These are phyloP conservation scores for Albatrellus sp. DNA, from an alignment of 1,284 basidiomycete species.

Conservation along the genomic window DNA sequence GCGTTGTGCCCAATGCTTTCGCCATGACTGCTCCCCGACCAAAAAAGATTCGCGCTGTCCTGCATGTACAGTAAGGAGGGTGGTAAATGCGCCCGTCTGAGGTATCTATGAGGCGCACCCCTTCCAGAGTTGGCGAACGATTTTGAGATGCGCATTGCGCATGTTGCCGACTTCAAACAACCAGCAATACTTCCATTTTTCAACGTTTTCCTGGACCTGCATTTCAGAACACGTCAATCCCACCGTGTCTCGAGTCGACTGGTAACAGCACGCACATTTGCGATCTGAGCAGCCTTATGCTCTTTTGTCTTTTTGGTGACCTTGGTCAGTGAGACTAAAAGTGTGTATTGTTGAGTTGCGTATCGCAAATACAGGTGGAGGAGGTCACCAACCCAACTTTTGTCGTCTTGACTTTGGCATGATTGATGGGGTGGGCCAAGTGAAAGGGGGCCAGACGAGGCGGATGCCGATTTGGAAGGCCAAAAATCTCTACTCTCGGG, in stretches of 20 bases:
- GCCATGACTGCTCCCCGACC: constrained; percentile 91
- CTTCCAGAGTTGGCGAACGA: constrained; percentile 89
- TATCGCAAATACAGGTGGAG: background rate
- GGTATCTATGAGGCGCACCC: constrained; percentile 41
- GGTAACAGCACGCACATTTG: constrained; percentile 44
- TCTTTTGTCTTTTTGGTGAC: constrained; percentile 72
- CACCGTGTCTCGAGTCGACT: background rate
- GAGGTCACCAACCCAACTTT: constrained; percentile 52
- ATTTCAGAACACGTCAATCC: constrained; percentile 4
- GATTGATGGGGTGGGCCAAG: constrained; percentile 14
- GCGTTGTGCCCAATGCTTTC: constrained; percentile 84
- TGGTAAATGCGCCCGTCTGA: constrained; percentile 6
- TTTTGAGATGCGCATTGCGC: constrained; percentile 91
- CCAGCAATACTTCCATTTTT: constrained; percentile 93
- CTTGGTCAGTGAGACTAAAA: constrained; percentile 63
- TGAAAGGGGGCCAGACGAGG: background rate
- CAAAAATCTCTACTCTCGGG: background rate
- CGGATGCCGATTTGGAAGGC: constrained; percentile 1
- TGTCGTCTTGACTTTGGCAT: constrained; percentile 87
- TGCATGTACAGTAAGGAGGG: constrained; percentile 17
- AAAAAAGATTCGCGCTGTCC: constrained; percentile 87
- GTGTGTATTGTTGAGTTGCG: constrained; percentile 1
- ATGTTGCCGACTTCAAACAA: constrained; percentile 90
- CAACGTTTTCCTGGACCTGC: constrained; percentile 65
- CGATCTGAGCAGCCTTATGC: constrained; percentile 78